A percentile compares a stretch with the other conserved stretches of the same genome.
Conservation (phyloP, 2,329 filamentous ascomycete species). For the Sclerotinia sclerotiorum region DNA sequence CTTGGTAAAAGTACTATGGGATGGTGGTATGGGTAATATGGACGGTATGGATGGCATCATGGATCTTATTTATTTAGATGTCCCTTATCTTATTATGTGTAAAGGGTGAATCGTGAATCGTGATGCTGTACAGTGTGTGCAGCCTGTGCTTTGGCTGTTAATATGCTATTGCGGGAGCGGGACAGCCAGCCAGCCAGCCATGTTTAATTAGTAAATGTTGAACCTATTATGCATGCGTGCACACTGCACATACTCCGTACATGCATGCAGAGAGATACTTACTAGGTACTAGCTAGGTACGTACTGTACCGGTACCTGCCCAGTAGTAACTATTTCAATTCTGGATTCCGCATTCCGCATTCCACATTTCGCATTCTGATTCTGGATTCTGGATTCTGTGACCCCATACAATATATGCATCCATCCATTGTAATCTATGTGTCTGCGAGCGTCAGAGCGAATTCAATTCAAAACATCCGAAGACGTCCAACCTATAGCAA, state of each 20-base stretch:
- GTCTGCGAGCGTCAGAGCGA: conserved; percentile 1
- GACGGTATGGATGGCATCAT: neutral
- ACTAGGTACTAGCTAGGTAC: too few relatives aligned
- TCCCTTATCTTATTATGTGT: neutral
- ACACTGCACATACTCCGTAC: neutral
- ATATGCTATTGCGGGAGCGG: neutral
- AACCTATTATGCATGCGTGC: neutral
- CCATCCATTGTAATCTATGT: neutral
- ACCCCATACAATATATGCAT: too few relatives aligned
- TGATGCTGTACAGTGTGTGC: neutral
- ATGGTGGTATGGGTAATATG: neutral
- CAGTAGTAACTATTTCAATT: too few relatives aligned
- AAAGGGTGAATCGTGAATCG: conserved; percentile 1
- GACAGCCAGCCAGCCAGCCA: neutral
- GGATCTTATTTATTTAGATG: too few relatives aligned
- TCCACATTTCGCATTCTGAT: too few relatives aligned
- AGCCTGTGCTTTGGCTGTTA: neutral
- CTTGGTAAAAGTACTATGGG: neutral
- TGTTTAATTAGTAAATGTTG: neutral
- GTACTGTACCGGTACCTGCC: too few relatives aligned
- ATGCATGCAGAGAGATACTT: neutral
- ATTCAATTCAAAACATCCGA: neutral
- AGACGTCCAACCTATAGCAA: neutral
- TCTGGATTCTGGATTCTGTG: too few relatives aligned
- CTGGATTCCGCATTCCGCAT: too few relatives aligned